Base-by-base conservation (phyloP, 2,329 filamentous ascomycete genomes). In the Colletotrichum somersetense region DNA sequence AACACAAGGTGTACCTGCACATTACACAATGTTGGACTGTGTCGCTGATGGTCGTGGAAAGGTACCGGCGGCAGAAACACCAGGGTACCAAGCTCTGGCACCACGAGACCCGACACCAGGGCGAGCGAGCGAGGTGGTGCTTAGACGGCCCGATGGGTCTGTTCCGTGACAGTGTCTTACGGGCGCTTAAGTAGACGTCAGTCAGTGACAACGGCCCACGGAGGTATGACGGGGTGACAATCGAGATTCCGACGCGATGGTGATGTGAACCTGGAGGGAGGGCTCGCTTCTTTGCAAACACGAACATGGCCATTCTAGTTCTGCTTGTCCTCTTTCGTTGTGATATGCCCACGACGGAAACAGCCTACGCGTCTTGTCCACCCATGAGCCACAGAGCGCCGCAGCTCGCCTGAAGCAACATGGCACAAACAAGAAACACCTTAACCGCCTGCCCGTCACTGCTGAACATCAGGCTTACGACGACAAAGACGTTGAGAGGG, bases 401-500 rank as follows among this genome's bases (percentile, higher is more conserved):
- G 23, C 77, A 75, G 2, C 80, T 76, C 20, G 71, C 75, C 57
- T 79, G 67, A 67, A 83, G 66, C 72, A 82, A 67, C 59, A 71
- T 76, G 8, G 78, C 77, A 66, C 80, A 82, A 4, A 77, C 75
- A 1, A 75, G 65, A 67, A 82, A 82, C 1, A 81, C 80, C 5
- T 73, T 74, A 26, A 67, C 76, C 5, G 76, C 76, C 20, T 75
- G 74, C 3, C 77, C 77, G 46, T 79, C 77, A 6, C 77, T 75
- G 18, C 79, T 79, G 42, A 86, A 75, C 35, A 82, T 76, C 67
- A 89, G 76, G 16, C 86, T 84, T 7, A 84, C 79, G 12, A 89
- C 84, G 1, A 90, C 87, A 75, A 89, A 89, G 20, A 87, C 73
- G 76, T 91, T 91, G 73, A 91, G 79, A 14, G 89, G 89, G 18